A percentile compares a stretch with the other conserved stretches of the same genome.
phyloP scores from a whole-genome alignment of 331 rosid species.

The Spiraea crenata region DNA sequence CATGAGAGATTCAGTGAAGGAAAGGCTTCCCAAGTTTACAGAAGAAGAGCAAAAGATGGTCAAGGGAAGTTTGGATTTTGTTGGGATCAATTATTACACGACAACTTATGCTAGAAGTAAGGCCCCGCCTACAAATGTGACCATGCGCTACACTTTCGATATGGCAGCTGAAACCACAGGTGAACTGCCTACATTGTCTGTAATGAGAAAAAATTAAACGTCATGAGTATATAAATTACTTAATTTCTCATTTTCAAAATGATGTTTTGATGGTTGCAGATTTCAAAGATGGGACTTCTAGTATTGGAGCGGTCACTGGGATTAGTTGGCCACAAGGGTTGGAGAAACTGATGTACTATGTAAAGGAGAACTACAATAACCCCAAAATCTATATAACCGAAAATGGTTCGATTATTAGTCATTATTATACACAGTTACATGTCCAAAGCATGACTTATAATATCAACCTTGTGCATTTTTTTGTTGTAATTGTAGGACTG shows the following conservation, averaged over 20 bases:
- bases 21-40: slow-evolving; percentile 29
- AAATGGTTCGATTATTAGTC: background rate
- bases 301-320: no score
- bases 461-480: background rate
- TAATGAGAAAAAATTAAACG: no score
- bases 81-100: slow-evolving; percentile 31
- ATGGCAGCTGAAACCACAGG: background rate
- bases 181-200: no score
- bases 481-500: background rate
- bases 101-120: slow-evolving; percentile 14
- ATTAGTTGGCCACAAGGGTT: slow-evolving; percentile 15
- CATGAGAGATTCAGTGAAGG: slow-evolving; percentile 8
- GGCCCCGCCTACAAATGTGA: background rate
- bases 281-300: background rate
- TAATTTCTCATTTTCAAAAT: no score
- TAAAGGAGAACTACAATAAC: slow-evolving; percentile 7
- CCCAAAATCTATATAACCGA: slow-evolving; percentile 19
- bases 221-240: no score
- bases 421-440: no score
- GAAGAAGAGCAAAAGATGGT: slow-evolving; percentile 15
- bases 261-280: background rate
- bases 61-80: slow-evolving; percentile 28
- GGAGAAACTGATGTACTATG: slow-evolving; percentile 11
- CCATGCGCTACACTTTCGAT: background rate
- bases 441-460: no score